phyloP scores from a whole-genome alignment of 257 asterid species.

The Forsythia viridissima region DNA sequence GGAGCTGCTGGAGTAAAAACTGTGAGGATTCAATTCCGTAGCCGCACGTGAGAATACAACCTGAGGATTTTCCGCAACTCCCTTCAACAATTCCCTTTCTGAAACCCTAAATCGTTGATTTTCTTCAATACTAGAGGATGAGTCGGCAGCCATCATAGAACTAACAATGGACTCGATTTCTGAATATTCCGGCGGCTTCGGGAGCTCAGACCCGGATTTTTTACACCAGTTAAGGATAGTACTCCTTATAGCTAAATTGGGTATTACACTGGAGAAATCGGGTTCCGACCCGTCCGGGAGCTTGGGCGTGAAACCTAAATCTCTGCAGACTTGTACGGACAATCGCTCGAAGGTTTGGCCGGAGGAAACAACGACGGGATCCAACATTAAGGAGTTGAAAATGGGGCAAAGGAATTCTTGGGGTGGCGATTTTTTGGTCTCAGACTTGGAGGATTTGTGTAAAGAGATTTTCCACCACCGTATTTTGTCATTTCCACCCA shows the following conservation, averaged over 20 bases:
- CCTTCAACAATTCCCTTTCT: constrained; percentile 52
- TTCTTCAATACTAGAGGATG: too few species aligned
- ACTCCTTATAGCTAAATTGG: constrained; percentile 67
- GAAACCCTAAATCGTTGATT: constrained; percentile 36
- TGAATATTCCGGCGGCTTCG: constrained; percentile 49
- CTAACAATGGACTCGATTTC: constrained; percentile 49
- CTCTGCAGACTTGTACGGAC: constrained; percentile 56
- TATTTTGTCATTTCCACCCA: constrained; percentile 63
- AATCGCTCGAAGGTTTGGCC: constrained; percentile 87
- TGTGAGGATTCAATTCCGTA: constrained; percentile 46
- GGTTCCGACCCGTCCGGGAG: constrained; percentile 65
- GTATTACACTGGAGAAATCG: constrained; percentile 66
- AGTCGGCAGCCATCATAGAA: constrained; percentile 22
- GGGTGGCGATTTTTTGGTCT: constrained; percentile 43
- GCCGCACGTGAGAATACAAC: constrained; percentile 50
- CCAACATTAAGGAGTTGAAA: constrained; percentile 64
- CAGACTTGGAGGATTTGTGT: constrained; percentile 38
- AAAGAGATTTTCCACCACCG: constrained; percentile 58
- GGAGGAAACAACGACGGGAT: constrained; percentile 79
- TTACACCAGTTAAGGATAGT: constrained; percentile 76
- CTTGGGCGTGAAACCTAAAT: constrained; percentile 53
- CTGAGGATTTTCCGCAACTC: constrained; percentile 50
- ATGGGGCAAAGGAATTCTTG: constrained; percentile 79
- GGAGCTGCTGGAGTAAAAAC: constrained; percentile 60
- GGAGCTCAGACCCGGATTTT: constrained; percentile 45